A percentile compares a stretch with the other conserved stretches of the same genome.
phyloP scores from a whole-genome alignment of 2,329 filamentous ascomycete species.

The Xylaria sp. region DNA sequence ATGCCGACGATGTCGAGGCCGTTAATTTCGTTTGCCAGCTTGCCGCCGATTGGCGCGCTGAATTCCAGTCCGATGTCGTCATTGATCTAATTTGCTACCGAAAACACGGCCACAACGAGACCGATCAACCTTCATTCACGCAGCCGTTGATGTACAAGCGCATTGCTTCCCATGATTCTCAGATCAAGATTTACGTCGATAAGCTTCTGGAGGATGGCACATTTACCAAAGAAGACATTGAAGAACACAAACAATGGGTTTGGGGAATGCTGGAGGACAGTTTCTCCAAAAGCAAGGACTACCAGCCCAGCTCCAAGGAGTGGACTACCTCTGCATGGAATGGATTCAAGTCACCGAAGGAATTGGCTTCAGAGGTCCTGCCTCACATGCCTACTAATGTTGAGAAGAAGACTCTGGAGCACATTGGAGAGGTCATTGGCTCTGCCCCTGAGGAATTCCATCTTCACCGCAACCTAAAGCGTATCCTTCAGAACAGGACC shows the following conservation, averaged over 20 bases:
- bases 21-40: constrained; percentile 98
- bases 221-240: constrained; percentile 96
- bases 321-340: constrained; percentile 99
- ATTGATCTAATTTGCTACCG: constrained; percentile 99
- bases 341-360: constrained; percentile 98
- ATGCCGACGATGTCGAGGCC: constrained; percentile 97
- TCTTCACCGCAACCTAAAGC: constrained; percentile 94
- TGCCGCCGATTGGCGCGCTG: constrained; percentile 95
- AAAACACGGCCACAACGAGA: constrained; percentile 99
- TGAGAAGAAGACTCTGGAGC: constrained; percentile 75
- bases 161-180: constrained; percentile 83
- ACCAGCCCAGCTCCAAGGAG: constrained; percentile 94
- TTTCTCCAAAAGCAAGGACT: constrained; percentile 97
- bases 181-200: constrained; percentile 90
- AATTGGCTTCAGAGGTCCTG: constrained; percentile 91
- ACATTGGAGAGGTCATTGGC: constrained; percentile 85
- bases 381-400: constrained; percentile 91
- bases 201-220: constrained; percentile 91
- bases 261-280: constrained; percentile 99
- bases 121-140: constrained; percentile 99
- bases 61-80: constrained; percentile 98
- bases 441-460: constrained; percentile 84
- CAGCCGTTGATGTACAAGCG: constrained; percentile 99
- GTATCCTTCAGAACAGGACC: constrained; percentile 87
- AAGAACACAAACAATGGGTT: constrained; percentile 99